phyloP scores from a whole-genome alignment of 768 basidiomycete species.

The Leccinum variicolor region DNA sequence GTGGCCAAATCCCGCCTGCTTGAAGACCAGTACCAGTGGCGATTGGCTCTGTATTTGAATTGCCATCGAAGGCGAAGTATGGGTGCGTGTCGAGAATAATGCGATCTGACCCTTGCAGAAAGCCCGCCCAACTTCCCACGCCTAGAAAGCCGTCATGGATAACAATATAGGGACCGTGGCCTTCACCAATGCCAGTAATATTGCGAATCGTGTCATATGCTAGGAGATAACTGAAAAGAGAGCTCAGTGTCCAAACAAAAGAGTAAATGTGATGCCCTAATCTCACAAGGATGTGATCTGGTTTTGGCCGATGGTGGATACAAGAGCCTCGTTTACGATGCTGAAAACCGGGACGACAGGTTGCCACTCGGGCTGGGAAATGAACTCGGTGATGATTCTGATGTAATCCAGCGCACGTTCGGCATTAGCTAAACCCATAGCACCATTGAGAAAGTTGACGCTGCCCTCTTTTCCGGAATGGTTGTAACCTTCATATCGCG shows the following conservation, averaged over 20 bases:
- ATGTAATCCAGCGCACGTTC: constrained; percentile 76
- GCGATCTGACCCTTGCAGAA: constrained; percentile 58
- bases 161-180: constrained; percentile 52
- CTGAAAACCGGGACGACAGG: constrained; percentile 60
- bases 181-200: constrained; percentile 72
- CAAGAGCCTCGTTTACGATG: constrained; percentile 61
- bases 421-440: constrained; percentile 87
- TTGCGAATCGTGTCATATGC: constrained; percentile 62
- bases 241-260: neutral
- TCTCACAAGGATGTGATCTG: constrained; percentile 60
- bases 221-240: constrained; percentile 47
- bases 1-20: constrained; percentile 46
- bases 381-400: constrained; percentile 74
- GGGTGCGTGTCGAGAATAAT: constrained; percentile 63
- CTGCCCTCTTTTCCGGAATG: constrained; percentile 60
- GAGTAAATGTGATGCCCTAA: neutral
- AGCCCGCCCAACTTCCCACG: constrained; percentile 42
- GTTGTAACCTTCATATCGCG: constrained; percentile 42
- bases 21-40: constrained; percentile 30
- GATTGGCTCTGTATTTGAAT: constrained; percentile 32
- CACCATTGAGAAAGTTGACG: constrained; percentile 61
- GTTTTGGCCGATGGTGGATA: constrained; percentile 50
- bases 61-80: constrained; percentile 59
- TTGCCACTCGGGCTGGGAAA: constrained; percentile 69
- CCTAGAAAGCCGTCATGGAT: constrained; percentile 65